phyloP scores from a whole-genome alignment of 73 alveolate species.

The Paramecium tetraurelia region DNA sequence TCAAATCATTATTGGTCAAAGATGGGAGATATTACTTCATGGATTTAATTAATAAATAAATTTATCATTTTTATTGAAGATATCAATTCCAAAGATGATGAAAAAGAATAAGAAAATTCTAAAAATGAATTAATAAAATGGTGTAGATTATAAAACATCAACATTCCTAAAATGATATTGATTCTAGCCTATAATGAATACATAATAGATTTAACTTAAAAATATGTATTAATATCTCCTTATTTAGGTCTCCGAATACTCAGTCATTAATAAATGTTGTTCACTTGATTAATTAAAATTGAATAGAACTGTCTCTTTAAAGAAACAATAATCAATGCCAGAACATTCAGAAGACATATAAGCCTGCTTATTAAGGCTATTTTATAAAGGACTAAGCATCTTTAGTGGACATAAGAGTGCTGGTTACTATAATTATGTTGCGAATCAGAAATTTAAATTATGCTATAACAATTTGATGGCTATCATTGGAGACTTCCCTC shows the following conservation, averaged over 20 bases:
- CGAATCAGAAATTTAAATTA: neutral
- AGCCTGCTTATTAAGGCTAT: neutral
- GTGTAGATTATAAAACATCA: slow-evolving; percentile 15
- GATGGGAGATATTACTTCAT: slow-evolving; percentile 32
- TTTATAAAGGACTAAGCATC: slow-evolving; percentile 4
- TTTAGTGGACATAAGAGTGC: slow-evolving; percentile 51
- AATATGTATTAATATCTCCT: neutral
- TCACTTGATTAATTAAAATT: neutral
- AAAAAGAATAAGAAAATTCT: neutral
- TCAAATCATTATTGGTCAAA: slow-evolving; percentile 47
- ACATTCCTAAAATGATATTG: neutral
- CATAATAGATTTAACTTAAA: neutral
- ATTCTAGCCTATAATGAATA: slow-evolving; percentile 40
- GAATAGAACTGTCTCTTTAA: slow-evolving; percentile 16
- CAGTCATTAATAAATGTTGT: neutral
- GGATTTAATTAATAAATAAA: slow-evolving; percentile 42
- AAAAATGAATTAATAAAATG: neutral
- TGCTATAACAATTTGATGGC: slow-evolving; percentile 40
- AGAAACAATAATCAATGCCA: slow-evolving; percentile 17
- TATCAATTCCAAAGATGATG: neutral
- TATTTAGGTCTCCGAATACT: neutral
- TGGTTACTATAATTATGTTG: slow-evolving; percentile 30
- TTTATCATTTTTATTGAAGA: slow-evolving; percentile 26
- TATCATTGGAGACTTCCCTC: slow-evolving; percentile 3
- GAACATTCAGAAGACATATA: slow-evolving; percentile 51